Evolutionary conservation across 768 basidiomycete species (phyloP), one percentile per base, ranked within the genome.

Genomic region (Fibroporia radiculosa): DNA sequence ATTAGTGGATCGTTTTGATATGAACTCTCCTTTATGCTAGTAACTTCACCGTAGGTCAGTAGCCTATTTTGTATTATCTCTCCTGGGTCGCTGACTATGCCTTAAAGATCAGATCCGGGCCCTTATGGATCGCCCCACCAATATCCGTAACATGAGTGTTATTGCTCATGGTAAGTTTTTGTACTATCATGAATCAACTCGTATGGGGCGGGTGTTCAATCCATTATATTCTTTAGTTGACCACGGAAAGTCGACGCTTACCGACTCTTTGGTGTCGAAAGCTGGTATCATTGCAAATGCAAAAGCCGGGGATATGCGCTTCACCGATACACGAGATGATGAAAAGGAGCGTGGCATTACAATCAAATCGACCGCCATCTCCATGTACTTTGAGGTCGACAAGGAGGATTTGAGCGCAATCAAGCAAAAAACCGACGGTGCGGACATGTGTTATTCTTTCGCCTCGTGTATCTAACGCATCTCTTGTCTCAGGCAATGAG

Each of bases 281-380:
- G 96, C 96, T 52, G 96, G 96, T 78, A 99, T 99, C 66, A 97
- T 99, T 58, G 95, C 96, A 50, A 70, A 74, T 33, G 72, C 90
- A 61, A 95, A 96, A 66, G 91, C 96, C 48, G 96, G 96, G 63
- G 92, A 96, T 48, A 76, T 89, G 79, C 90, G 95, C 49, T 97
- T 93, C 66, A 98, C 91, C 45, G 93, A 97, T 68, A 98, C 96
- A 48, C 78, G 95, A 73, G 80, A 86, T 8, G 96, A 99, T 63
- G 96, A 99, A 75, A 97, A 95, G 65, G 95, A 98, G 66, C 93
- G 95, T 68, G 96, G 96, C 74, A 98, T 99, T 61, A 98, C 96
- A 42, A 98, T 99, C 72, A 99, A 99, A 73, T 98, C 93, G 35
- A 98, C 95, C 25, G 96, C 93, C 59, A 96, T 99, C 65, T 96